phyloP scores from a whole-genome alignment of 345 rosid genomes.

The Camelina sativa region DNA sequence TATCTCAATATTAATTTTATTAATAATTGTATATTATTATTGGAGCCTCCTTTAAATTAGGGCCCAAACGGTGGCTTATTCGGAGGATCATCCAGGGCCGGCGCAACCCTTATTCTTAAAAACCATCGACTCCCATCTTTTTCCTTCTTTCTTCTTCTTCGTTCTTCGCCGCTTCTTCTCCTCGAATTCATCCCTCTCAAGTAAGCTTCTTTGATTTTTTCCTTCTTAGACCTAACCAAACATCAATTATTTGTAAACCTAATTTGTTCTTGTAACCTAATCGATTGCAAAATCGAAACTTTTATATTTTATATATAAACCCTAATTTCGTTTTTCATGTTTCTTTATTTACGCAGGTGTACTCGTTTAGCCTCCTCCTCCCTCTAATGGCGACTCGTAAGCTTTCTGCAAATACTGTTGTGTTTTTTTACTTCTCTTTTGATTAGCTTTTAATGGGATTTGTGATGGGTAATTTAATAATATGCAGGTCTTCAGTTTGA shows the following conservation, averaged over 20 bases:
- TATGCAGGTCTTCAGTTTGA: conserved; percentile 82
- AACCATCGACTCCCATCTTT: not conserved
- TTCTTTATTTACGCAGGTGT: conserved; percentile 9
- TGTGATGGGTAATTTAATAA: not conserved
- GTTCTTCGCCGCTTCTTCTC: conserved; percentile 6
- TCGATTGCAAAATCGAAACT: conserved; percentile 2
- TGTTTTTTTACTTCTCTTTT: conserved; percentile 6
- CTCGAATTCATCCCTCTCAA: conserved; percentile 17
- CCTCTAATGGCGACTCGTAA: conserved; percentile 42
- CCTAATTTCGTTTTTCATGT: conserved; percentile 4
- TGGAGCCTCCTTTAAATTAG: conserved; percentile 35
- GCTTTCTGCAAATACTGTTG: not conserved
- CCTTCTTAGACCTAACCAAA: not conserved
- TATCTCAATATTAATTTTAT: not conserved
- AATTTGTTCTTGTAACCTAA: not conserved
- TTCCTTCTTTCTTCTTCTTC: not conserved
- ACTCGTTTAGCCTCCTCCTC: conserved; percentile 12
- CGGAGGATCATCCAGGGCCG: conserved; percentile 26
- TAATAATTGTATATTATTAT: not conserved
- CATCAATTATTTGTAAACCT: not conserved
- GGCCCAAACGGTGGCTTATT: conserved; percentile 20
- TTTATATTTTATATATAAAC: not conserved
- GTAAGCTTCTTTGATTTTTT: conserved; percentile 21
- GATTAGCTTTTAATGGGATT: not conserved
- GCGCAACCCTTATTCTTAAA: conserved; percentile 38